A percentile compares a stretch with the other conserved stretches of the same genome.
Evolutionary conservation across 768 basidiomycete species (phyloP).

Genomic region (Pleurotus tuoliensis): DNA sequence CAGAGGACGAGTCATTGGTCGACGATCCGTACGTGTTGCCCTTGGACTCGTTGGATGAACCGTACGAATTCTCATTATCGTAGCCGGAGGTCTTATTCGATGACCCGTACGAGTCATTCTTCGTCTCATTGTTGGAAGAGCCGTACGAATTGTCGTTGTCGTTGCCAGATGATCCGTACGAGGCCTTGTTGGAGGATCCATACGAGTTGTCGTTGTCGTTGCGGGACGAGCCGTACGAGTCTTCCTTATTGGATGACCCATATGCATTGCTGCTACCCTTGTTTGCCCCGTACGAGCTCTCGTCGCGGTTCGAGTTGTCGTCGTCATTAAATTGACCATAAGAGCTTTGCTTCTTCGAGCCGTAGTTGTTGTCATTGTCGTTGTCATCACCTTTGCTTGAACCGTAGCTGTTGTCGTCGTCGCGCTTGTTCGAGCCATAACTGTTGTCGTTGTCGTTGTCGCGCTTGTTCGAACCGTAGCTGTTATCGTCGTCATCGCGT

Average conservation of each 20-base stretch:
- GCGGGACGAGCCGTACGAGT: slow-evolving; percentile 1
- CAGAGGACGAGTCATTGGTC: slow-evolving; percentile 7
- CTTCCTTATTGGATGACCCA: background rate
- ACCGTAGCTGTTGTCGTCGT: background rate
- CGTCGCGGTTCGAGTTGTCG: background rate
- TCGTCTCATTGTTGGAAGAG: slow-evolving; percentile 9
- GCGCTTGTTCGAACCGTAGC: background rate
- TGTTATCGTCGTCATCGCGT: background rate
- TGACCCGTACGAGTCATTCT: slow-evolving; percentile 13
- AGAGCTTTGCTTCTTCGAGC: background rate
- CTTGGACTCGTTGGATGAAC: slow-evolving; percentile 5
- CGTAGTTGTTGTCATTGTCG: background rate
- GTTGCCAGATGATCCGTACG: slow-evolving; percentile 19
- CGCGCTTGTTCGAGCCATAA: background rate
- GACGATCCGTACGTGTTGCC: slow-evolving; percentile 12
- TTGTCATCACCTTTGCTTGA: too few relatives aligned
- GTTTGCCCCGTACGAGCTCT: background rate
- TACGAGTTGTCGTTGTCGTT: slow-evolving; percentile 7
- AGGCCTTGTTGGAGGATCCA: slow-evolving; percentile 12
- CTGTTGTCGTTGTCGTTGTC: background rate
- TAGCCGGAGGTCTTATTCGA: slow-evolving; percentile 12
- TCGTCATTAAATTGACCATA: background rate
- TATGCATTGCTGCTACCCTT: background rate
- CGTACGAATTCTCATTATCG: slow-evolving; percentile 11
- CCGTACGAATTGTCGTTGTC: slow-evolving; percentile 12